A percentile compares a stretch with the other conserved stretches of the same genome.
Conservation (phyloP, 2,329 filamentous ascomycete species). For the Aspergillus fructus region DNA sequence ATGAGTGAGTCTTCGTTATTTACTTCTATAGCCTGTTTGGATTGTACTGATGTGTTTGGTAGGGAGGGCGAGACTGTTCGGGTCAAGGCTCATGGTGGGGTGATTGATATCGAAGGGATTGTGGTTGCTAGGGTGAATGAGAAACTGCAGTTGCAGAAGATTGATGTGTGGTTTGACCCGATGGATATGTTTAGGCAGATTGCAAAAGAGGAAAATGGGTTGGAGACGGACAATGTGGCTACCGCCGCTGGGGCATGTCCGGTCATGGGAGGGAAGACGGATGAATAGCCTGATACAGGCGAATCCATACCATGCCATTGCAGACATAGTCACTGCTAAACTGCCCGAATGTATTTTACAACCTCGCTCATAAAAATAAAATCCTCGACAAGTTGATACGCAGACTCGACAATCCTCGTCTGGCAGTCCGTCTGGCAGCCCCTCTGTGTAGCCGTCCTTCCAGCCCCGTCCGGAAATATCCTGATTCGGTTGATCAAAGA, state of each 20-base stretch:
- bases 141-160: slow-evolving; percentile 55
- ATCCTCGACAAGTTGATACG: not conserved
- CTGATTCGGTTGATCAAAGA: not conserved
- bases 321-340: not conserved
- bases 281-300: not conserved
- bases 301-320: no score
- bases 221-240: not conserved
- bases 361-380: not conserved
- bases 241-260: not conserved
- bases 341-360: not conserved
- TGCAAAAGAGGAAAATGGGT: slow-evolving; percentile 20
- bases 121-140: slow-evolving; percentile 63
- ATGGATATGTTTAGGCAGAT: slow-evolving; percentile 68
- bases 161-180: slow-evolving; percentile 67
- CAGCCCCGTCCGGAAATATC: no score
- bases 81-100: slow-evolving; percentile 59
- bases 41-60: not conserved
- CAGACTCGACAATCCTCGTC: not conserved
- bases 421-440: not conserved
- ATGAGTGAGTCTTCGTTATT: slow-evolving; percentile 52
- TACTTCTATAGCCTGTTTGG: not conserved
- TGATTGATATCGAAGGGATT: slow-evolving; percentile 64
- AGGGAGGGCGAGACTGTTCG: slow-evolving; percentile 64
- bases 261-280: not conserved
- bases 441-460: not conserved